A percentile compares a stretch with the other conserved stretches of the same genome.
Conservation (phyloP, 1,139 yeast genomes). For the Pichia sp. region DNA sequence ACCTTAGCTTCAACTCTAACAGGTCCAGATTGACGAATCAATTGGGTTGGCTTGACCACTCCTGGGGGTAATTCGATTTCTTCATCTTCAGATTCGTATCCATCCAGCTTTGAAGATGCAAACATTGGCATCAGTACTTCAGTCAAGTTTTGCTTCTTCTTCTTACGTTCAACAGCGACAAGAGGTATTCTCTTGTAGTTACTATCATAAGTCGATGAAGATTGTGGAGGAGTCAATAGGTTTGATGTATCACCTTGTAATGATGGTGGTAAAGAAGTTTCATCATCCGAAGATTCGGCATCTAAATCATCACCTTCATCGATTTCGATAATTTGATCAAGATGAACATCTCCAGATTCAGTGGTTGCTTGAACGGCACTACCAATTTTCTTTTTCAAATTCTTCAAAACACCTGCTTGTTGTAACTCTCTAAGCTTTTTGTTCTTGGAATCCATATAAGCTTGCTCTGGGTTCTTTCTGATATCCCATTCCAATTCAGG, state of each 20-base stretch:
- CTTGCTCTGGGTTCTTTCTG: conserved; percentile 68
- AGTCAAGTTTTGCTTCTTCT: conserved; percentile 15
- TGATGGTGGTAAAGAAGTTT: conserved; percentile 28
- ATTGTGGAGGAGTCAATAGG: conserved; percentile 4
- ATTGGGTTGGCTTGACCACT: conserved; percentile 69
- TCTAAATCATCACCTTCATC: conserved; percentile 29
- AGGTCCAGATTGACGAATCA: conserved; percentile 85
- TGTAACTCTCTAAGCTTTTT: conserved; percentile 22
- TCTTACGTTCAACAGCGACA: conserved; percentile 13
- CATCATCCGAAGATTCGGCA: conserved; percentile 37
- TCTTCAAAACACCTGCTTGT: conserved; percentile 27
- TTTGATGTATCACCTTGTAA: conserved; percentile 4
- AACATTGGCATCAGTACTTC: conserved; percentile 26
- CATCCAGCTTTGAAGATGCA: conserved; percentile 26
- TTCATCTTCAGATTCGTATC: conserved; percentile 77
- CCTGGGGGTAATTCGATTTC: conserved; percentile 86
- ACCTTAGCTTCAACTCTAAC: conserved; percentile 94
- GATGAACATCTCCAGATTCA: conserved; percentile 19
- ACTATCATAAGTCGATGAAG: conserved; percentile 2
- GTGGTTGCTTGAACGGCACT: conserved; percentile 19
- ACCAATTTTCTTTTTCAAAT: conserved; percentile 24
- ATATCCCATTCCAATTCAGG: conserved; percentile 83
- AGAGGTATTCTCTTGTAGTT: conserved; percentile 9
- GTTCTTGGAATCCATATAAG: conserved; percentile 36
- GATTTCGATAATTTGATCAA: conserved; percentile 23